These are phyloP conservation scores for Selaginella tamariscina DNA, from an alignment of 75 land plant species.

Conservation along the genomic window DNA sequence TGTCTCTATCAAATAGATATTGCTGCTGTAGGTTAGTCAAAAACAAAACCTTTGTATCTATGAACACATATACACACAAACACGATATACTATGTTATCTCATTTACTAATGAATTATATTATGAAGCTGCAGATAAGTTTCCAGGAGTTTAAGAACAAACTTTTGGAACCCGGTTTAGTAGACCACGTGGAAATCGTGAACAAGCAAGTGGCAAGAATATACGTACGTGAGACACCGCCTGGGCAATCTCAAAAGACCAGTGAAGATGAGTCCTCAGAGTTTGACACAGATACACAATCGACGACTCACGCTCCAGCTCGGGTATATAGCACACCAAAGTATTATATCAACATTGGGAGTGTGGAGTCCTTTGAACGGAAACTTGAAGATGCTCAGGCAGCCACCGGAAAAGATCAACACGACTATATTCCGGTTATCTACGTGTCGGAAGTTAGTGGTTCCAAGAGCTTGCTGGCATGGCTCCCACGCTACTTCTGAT, in stretches of 20 bases:
- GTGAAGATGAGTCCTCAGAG: background rate
- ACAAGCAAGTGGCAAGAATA: slow-evolving; percentile 91
- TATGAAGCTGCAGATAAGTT: slow-evolving; percentile 84
- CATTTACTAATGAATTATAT: no score
- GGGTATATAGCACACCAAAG: slow-evolving; percentile 23
- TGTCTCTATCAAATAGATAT: no score
- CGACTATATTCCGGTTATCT: slow-evolving; percentile 82
- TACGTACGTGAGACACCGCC: slow-evolving; percentile 33
- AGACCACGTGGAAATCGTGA: slow-evolving; percentile 80
- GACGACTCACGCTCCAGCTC: background rate
- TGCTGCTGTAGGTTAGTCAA: no score
- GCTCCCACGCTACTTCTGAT: slow-evolving; percentile 49
- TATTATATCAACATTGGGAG: slow-evolving; percentile 70
- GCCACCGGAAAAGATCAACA: slow-evolving; percentile 61
- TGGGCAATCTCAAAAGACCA: background rate
- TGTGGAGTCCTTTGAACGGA: slow-evolving; percentile 79
- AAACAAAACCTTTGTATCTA: background rate
- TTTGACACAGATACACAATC: background rate
- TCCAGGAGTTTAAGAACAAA: slow-evolving; percentile 95
- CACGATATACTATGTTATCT: no score
- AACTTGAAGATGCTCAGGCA: slow-evolving; percentile 70
- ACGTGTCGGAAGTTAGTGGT: slow-evolving; percentile 63
- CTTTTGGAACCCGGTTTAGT: slow-evolving; percentile 89
- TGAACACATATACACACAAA: no score
- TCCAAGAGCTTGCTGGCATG: slow-evolving; percentile 47